These are phyloP conservation scores for Tagetes patula DNA, from an alignment of 129 eudicot genomes.

Conservation along the genomic window DNA sequence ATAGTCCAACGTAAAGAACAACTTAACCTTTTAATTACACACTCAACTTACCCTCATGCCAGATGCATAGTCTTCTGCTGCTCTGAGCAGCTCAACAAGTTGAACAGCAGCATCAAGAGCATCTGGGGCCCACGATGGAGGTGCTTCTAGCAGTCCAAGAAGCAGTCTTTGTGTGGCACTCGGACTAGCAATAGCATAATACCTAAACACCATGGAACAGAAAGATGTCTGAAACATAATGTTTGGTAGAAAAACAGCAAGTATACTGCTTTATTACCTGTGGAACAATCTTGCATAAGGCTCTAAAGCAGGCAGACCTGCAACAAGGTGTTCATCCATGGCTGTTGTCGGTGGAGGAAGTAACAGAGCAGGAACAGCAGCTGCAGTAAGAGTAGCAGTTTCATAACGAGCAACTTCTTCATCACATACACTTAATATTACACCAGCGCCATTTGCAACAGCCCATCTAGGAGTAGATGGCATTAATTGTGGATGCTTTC, in stretches of 20 bases:
- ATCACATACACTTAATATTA: constrained; percentile 92
- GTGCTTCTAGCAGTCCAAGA: constrained; percentile 97
- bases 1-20: not conserved
- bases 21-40: not conserved
- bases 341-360: constrained; percentile 98
- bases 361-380: constrained; percentile 94
- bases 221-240: not conserved
- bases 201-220: constrained; percentile 47
- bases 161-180: constrained; percentile 98
- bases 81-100: constrained; percentile 93
- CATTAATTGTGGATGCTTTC: constrained; percentile 92
- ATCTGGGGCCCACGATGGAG: constrained; percentile 99
- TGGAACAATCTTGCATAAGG: constrained; percentile 95
- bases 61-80: constrained; percentile 96
- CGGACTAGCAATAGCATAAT: constrained; percentile 96
- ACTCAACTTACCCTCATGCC: constrained; percentile 76
- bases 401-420: constrained; percentile 92
- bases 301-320: constrained; percentile 95
- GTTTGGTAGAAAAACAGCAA: constrained; percentile 1
- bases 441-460: constrained; percentile 98
- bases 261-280: constrained; percentile 41
- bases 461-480: constrained; percentile 99
- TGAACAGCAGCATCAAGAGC: constrained; percentile 99
- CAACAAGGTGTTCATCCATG: constrained; percentile 97
- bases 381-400: constrained; percentile 94